phyloP scores from a whole-genome alignment of 148 eudicot species.

The Limonium bicolor region DNA sequence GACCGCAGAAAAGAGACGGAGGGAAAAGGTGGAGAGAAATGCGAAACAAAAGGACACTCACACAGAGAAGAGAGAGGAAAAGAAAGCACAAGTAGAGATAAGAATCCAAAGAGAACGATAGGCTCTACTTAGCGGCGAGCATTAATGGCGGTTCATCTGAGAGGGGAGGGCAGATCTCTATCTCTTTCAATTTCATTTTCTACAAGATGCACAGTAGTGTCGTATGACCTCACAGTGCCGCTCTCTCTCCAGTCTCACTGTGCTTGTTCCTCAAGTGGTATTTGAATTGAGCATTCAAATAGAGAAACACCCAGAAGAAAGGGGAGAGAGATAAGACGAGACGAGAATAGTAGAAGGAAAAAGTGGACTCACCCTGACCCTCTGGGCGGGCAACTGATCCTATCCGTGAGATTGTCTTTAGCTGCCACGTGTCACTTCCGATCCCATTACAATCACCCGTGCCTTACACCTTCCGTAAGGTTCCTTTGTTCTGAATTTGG shows the following conservation, averaged over 20 bases:
- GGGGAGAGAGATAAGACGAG: background rate
- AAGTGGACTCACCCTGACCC: conserved; percentile 5
- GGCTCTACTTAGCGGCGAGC: conserved; percentile 1
- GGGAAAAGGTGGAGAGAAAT: background rate
- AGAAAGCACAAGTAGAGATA: background rate
- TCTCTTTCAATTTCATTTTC: too few species aligned
- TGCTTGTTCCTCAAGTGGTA: background rate
- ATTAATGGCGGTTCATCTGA: conserved; percentile 15
- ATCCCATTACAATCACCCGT: too few species aligned
- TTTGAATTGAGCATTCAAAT: too few species aligned
- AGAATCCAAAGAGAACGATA: too few species aligned
- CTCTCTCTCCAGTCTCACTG: conserved; percentile 1
- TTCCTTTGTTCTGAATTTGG: too few species aligned
- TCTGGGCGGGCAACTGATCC: conserved; percentile 18
- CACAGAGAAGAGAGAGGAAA: background rate
- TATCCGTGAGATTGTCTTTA: conserved; percentile 9
- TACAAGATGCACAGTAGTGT: too few species aligned
- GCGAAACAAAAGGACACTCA: background rate
- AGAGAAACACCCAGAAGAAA: background rate
- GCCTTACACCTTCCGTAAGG: too few species aligned
- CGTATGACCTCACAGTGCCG: too few species aligned
- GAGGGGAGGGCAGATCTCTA: background rate
- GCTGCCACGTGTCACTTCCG: conserved; percentile 10
- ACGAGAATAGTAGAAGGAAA: background rate
- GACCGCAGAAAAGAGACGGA: background rate